Base-by-base conservation (phyloP, 306 rosid species). In the Vicia sativa region DNA sequence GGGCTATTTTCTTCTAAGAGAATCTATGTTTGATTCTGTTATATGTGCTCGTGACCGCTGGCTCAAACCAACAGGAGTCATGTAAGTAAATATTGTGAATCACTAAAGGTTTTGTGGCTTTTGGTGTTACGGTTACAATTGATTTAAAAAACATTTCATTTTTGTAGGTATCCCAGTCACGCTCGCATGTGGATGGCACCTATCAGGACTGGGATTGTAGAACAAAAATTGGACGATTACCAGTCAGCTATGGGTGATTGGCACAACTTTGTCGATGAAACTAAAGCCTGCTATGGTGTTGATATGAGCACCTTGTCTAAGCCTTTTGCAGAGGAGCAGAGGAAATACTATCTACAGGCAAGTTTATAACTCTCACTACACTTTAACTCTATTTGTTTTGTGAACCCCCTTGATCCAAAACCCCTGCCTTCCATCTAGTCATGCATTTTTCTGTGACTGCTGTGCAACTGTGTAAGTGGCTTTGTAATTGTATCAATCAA, bases 101-200 rank as follows among this genome's bases (percentile, higher is more conserved):
- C 19, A 50, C 41, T 34, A 31, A 4, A 55, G 68, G 34, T 44
- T 50, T 70, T 67, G 42, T 56, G 37, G 55, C 67, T 71, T 26
- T 48, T 58, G 58, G 13, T 74, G 41, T 64, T 71, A n/a, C 45
- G 11, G 63, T 67, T 43, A 54, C 43, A 25, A 57, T 53, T 56
- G 70, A 79, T 68, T 71, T 53, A 21, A 38, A 38, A 28, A 42
- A 67, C 29, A 63, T 69, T 70, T 70, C 39, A 21, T 21, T 70
- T 71, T 79, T 48, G 34, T 76, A 93, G 99, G 99, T 93, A 93
- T 84, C 99, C 99, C 54, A 93, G 99, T 77, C 97, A 88, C 82
- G 97, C 96, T 58, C 87, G 95, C 45, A 93, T 93, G 87, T 93
- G 99, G 99, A 81, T 93, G 72, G 99, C 97, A 61, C 99, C 99